phyloP scores from a whole-genome alignment of 2,329 filamentous ascomycete species.

The Hypomyces rosellus region DNA sequence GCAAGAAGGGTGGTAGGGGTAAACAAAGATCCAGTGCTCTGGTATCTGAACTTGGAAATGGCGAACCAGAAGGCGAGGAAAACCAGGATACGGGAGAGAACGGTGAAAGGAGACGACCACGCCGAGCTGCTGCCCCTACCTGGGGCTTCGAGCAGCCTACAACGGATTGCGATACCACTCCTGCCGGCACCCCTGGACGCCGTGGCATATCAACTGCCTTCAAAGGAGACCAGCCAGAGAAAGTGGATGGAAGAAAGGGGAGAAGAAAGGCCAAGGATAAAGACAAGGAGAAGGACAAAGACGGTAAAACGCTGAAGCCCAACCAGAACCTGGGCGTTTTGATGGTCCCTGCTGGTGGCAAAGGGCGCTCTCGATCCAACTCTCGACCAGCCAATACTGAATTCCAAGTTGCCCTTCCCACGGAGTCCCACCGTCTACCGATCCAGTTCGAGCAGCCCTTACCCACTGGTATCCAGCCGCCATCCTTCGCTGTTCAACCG shows the following conservation, averaged over 20 bases:
- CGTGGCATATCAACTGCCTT: slow-evolving; percentile 35
- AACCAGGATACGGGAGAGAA: slow-evolving; percentile 52
- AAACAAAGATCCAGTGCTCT: slow-evolving; percentile 58
- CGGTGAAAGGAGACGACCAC: slow-evolving; percentile 54
- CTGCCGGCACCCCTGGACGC: slow-evolving; percentile 51
- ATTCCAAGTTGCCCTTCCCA: slow-evolving; percentile 30
- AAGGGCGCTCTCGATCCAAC: slow-evolving; percentile 49
- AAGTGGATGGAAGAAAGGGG: slow-evolving; percentile 34
- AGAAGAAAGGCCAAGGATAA: slow-evolving; percentile 37
- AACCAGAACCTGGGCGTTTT: slow-evolving; percentile 42
- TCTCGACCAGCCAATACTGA: slow-evolving; percentile 45
- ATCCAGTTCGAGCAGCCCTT: slow-evolving; percentile 39
- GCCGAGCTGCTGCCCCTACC: slow-evolving; percentile 62
- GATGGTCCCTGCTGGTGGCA: slow-evolving; percentile 33
- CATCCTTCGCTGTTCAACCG: slow-evolving; percentile 32
- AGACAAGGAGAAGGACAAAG: slow-evolving; percentile 18
- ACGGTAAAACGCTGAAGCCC: slow-evolving; percentile 31
- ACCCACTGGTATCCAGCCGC: slow-evolving; percentile 34
- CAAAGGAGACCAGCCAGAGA: slow-evolving; percentile 42
- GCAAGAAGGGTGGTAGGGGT: slow-evolving; percentile 49
- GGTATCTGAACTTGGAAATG: slow-evolving; percentile 59
- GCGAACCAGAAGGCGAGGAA: slow-evolving; percentile 51
- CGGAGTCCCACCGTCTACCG: slow-evolving; percentile 35
- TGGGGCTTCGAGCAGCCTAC: slow-evolving; percentile 58
- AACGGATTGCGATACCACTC: slow-evolving; percentile 56